Base-by-base conservation (phyloP, 2,329 filamentous ascomycete species). In the Pyrenophora graminea region DNA sequence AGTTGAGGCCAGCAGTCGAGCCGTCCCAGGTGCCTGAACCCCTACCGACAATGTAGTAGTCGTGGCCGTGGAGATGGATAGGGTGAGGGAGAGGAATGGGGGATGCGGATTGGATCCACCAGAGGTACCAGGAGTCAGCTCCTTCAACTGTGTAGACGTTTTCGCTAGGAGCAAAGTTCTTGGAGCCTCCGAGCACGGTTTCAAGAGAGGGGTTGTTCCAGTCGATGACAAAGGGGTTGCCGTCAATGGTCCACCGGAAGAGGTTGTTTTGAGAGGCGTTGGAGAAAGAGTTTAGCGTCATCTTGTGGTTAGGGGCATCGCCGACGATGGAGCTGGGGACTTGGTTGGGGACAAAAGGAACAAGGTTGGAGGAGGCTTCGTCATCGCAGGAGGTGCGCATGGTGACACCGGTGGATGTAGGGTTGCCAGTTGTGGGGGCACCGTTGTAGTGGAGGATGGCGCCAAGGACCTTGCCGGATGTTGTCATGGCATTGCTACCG, bases 201-300 rank as follows among this genome's bases (percentile, higher is more conserved):
- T 76, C 61, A 4, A 80, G 58, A 0, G 76, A 78, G 1, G 79
- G 79, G 12, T 74, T 66, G 25, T 65, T 69, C 73, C 74, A 78
- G 38, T 77, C 64, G 13, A 74, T 68, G 7, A 69, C 55, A 59
- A 76, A 71, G 0, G 72, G 68, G 2, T 69, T 71, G 18, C 72
- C 74, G 36, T 73, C 69, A 17, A 79, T 68, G 33, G 70, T 69
- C 76, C 76, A 79, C 27, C 75, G 70, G 66, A 73, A 76, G 37
- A 73, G 70, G 41, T 76, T 73, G 42, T 69, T 66, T 6, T 71
- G 59, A 4, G 64, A 43, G 2, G 70, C 61, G 36, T 69, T 62
- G 31, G 71, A 52, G 31, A 62, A 55, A 46, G 71, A 62, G 36
- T 62, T 63, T 21, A 74, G 45, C 18, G 63, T 55, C 37, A 74